Conservation (phyloP, 208 protist genomes). For the Leishmania arabica region DNA sequence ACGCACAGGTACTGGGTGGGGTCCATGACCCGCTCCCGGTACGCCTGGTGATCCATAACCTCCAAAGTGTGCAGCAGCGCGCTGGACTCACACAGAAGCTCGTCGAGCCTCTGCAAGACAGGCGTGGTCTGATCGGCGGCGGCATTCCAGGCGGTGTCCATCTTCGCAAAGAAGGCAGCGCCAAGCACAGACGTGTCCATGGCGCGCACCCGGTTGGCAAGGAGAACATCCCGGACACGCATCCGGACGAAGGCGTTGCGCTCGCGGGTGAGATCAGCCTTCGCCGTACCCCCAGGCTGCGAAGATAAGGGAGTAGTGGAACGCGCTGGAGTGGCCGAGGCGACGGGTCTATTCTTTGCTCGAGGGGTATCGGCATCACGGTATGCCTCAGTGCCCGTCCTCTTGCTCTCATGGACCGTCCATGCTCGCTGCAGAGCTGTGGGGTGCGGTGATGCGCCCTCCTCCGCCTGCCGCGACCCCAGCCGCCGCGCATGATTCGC, state of each 20-base stretch:
- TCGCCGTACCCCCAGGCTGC: background rate
- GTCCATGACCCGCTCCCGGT: conserved; percentile 41
- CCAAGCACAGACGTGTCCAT: conserved; percentile 19
- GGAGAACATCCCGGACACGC: conserved; percentile 45
- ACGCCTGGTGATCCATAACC: conserved; percentile 38
- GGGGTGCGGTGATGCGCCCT: background rate
- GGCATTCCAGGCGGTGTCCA: conserved; percentile 14
- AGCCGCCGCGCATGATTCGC: conserved; percentile 7
- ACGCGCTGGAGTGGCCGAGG: background rate
- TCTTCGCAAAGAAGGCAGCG: conserved; percentile 22
- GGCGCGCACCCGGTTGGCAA: conserved; percentile 30
- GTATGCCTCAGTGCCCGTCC: background rate
- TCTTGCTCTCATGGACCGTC: background rate
- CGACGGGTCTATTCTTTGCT: background rate
- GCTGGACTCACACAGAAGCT: conserved; percentile 38
- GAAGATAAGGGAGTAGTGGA: background rate
- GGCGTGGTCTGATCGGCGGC: conserved; percentile 15
- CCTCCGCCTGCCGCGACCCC: conserved; percentile 1
- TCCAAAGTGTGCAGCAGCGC: conserved; percentile 35
- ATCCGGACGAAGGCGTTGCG: conserved; percentile 33
- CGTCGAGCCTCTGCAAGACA: conserved; percentile 33
- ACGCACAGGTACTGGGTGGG: conserved; percentile 42
- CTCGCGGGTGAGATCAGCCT: background rate
- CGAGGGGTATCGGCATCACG: background rate
- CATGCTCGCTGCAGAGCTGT: background rate